These are phyloP conservation scores for Incumbomyces delicatus DNA, from an alignment of 2,329 filamentous ascomycete genomes.

Conservation along the genomic window DNA sequence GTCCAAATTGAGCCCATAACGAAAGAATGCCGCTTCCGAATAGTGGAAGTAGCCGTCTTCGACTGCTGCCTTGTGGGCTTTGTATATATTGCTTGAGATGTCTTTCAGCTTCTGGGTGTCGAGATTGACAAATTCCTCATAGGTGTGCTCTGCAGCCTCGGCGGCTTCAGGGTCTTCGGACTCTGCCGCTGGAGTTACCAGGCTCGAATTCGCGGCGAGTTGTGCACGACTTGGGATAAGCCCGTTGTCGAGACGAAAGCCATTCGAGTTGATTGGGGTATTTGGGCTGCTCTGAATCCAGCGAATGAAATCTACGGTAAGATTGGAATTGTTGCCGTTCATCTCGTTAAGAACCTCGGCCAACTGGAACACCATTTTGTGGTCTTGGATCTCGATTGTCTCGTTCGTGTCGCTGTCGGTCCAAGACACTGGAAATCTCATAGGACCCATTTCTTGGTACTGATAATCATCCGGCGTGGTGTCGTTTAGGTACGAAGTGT, in stretches of 20 bases:
- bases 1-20: constrained; percentile 26
- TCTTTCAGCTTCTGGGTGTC: constrained; percentile 29
- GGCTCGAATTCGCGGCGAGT: constrained; percentile 36
- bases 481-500: constrained; percentile 34
- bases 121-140: constrained; percentile 9
- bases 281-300: constrained; percentile 40
- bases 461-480: constrained; percentile 28
- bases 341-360: constrained; percentile 33
- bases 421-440: constrained; percentile 35
- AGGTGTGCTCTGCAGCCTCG: not conserved
- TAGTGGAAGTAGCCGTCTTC: constrained; percentile 51
- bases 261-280: constrained; percentile 41
- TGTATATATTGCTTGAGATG: constrained; percentile 26
- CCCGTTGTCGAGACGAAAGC: constrained; percentile 41
- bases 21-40: constrained; percentile 55
- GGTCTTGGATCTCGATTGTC: constrained; percentile 34
- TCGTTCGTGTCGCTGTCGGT: constrained; percentile 33
- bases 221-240: constrained; percentile 45
- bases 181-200: constrained; percentile 19
- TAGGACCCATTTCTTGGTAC: constrained; percentile 36
- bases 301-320: constrained; percentile 34
- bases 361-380: constrained; percentile 36
- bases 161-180: constrained; percentile 8
- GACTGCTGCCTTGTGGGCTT: constrained; percentile 45
- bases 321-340: constrained; percentile 27